Evolutionary conservation across 495 filamentous ascomycete genomes (phyloP), one percentile per base, ranked within the genome.

Genomic region (Neurospora sp.): DNA sequence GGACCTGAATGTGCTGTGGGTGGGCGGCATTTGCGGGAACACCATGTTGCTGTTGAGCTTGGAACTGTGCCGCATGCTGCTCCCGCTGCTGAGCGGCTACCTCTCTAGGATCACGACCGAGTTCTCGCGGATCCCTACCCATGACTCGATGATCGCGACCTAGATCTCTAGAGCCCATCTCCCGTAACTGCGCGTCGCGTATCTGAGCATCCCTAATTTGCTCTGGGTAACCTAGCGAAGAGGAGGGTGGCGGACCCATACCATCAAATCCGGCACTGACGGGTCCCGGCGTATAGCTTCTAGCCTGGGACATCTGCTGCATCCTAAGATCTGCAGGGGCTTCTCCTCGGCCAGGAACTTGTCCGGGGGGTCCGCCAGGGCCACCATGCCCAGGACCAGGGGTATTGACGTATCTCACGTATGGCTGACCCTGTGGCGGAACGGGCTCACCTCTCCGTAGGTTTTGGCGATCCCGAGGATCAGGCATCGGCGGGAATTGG

Each of bases 361-460:
- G 11, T 42, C 71, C 38, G 3, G 31, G 11, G 35, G 54, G 54
- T 18, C 54, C 54, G 7, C 54, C 54, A 66, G 54, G 54, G 27
- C 54, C 44, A 69, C 20, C 73, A 18, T 77, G 78, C 0, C 72
- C 74, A 4, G 81, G 79, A 1, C 78, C 79, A 0, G 79, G 81
- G 2, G 78, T 81, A 39, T 72, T 80, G 14, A 74, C 10, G 38
- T 81, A 82, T 10, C 81, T 74, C 3, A 70, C 59, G 38, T 80
- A 81, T 4, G 76, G 77, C 54, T 69, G 77, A 23, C 71, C 77
- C 85, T 88, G 74, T 6, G 74, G 75, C 8, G 72, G 73, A 39
- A 31, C 73, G 9, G 72, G 74, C 46, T 79, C 76, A 12, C 73
- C 71, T 3, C 78, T 66, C 54, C 54, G 54, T 66, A 66, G 54